Base-by-base conservation (phyloP, 2,329 filamentous ascomycete genomes). In the Aspergillus terreus region DNA sequence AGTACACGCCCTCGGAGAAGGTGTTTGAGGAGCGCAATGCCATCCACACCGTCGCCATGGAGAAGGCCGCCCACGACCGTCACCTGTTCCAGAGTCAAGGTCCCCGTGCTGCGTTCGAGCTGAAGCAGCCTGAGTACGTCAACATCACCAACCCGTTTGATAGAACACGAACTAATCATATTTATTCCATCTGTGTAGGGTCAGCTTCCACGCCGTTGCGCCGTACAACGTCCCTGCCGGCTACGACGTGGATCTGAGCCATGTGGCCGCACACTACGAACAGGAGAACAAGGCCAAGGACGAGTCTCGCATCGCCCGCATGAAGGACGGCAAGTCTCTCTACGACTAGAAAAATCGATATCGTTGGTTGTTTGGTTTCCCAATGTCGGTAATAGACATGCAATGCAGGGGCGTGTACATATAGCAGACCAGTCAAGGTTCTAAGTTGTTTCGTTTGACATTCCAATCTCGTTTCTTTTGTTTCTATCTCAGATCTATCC, bases 71-170 rank as follows among this genome's bases (percentile, higher is more conserved):
- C 33, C 71, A 75, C 46, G 84, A 88, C 66, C 74, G 81, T 54
- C 80, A 84, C 58, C 66, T 87, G 58, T 85, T 86, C 65, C 73
- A 77, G 27, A 75, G 71, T 52, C 68, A 71, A 50, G 62, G 59
- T 25, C 63, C 63, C 17, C 62, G 71, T 19, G 70, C 75, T 58
- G 74, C 71, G 49, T 72, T 83, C 42, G 76, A 82, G 17, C 67
- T 87, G 68, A 80, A 71, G 64, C 83, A 80, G 61, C 83, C 81
- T 32, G 85, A 88, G 85, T 88, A 80, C 56, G 84, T 80, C 49
- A 47, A n/a, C 23, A 23, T 15, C 19, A 15, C 21, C 23, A 4
- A 43, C 10, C 19, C 19, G 35, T 12, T 23, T 10, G 12, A 45
- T 48, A 30, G 27, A 30, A 30, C 3, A 30, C 3, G 7, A 21